phyloP scores from a whole-genome alignment of 345 rosid genomes.

The Rhodamnia argentea region DNA sequence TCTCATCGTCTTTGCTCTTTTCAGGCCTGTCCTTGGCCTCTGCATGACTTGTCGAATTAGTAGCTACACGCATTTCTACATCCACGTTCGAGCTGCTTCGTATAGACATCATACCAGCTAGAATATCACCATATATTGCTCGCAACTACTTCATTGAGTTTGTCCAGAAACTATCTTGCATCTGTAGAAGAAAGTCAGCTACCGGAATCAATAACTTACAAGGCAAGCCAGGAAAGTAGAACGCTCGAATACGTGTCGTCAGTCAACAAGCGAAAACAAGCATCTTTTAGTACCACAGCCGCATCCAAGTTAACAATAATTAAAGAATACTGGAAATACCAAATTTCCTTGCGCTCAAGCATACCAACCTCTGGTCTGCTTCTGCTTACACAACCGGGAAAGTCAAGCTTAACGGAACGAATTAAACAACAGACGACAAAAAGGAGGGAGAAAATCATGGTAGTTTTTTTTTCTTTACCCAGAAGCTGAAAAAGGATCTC shows the following conservation, averaged over 20 bases:
- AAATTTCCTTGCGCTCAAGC: background rate
- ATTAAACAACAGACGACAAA: background rate
- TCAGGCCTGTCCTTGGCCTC: slow-evolving; percentile 10
- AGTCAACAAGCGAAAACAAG: background rate
- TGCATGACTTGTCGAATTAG: background rate
- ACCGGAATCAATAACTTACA: background rate
- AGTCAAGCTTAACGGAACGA: background rate
- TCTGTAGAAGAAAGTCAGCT: background rate
- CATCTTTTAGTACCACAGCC: background rate
- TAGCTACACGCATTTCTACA: background rate
- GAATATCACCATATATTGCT: background rate
- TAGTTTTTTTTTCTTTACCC: background rate
- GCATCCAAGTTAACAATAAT: background rate
- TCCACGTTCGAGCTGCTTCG: background rate
- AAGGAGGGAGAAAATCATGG: background rate
- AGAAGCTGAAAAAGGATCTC: background rate
- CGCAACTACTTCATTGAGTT: background rate
- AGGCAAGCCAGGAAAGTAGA: background rate
- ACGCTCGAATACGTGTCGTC: background rate
- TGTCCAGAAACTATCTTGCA: background rate
- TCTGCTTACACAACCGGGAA: background rate
- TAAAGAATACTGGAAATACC: background rate
- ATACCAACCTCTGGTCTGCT: background rate
- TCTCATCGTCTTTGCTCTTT: slow-evolving; percentile 36
- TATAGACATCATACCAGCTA: background rate